These are phyloP conservation scores for Coleophoma eucalyptorum DNA, from an alignment of 2,329 filamentous ascomycete species.

Conservation along the genomic window DNA sequence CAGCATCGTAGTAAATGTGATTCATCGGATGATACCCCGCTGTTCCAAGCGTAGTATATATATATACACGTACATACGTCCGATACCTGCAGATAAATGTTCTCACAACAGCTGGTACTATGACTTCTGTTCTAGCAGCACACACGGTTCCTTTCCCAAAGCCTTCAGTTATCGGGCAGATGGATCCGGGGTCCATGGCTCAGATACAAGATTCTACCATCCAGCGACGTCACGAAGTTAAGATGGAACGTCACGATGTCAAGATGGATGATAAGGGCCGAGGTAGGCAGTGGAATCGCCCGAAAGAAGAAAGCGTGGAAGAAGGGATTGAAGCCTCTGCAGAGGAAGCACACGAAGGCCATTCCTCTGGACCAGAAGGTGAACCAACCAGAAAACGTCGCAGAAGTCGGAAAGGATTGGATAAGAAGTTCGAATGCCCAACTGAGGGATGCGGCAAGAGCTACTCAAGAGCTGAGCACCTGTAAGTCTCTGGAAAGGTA, in stretches of 20 bases:
- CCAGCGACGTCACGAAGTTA: conserved; percentile 16
- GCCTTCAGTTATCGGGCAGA: conserved; percentile 20
- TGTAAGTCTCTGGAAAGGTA: conserved; percentile 51
- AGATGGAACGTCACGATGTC: conserved; percentile 18
- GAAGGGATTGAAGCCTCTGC: conserved; percentile 18
- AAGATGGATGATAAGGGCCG: conserved; percentile 23
- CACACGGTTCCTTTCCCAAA: conserved; percentile 19
- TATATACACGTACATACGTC: background rate
- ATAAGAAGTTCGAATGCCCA: conserved; percentile 81
- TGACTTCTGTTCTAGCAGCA: conserved; percentile 27
- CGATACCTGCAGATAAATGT: background rate
- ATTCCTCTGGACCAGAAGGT: conserved; percentile 27
- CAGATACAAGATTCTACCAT: conserved; percentile 18
- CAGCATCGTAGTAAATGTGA: background rate
- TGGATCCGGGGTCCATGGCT: conserved; percentile 17
- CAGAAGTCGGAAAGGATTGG: conserved; percentile 71
- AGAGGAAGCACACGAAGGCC: conserved; percentile 19
- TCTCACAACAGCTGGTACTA: conserved; percentile 14
- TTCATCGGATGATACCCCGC: background rate
- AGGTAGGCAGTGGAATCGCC: conserved; percentile 25
- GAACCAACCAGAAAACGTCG: conserved; percentile 47
- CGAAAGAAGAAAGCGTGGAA: conserved; percentile 17
- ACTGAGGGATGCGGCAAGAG: conserved; percentile 89
- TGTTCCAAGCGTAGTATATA: background rate
- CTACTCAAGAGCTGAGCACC: conserved; percentile 92